A percentile compares a stretch with the other conserved stretches of the same genome.
Evolutionary conservation across 2,329 filamentous ascomycete species (phyloP).

Genomic region (Colletotrichum sidae): DNA sequence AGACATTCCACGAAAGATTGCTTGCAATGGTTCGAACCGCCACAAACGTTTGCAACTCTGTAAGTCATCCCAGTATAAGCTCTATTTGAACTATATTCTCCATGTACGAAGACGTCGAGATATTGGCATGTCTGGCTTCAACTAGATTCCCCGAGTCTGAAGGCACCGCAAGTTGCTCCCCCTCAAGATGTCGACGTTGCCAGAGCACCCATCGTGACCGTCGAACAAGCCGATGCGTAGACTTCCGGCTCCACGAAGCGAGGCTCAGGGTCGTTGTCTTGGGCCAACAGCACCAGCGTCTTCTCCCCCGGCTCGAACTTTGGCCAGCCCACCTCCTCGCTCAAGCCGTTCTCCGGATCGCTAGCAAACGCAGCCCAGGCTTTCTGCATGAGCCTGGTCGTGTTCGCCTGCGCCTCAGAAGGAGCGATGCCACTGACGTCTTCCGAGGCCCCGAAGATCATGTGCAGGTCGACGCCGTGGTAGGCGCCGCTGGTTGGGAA

Average conservation of each 20-base stretch:
- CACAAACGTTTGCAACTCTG: too few species aligned
- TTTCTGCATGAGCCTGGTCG: conserved; percentile 51
- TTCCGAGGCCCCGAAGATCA: conserved; percentile 56
- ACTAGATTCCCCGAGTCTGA: background rate
- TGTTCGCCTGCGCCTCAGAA: conserved; percentile 43
- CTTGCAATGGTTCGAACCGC: too few species aligned
- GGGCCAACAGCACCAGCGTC: conserved; percentile 44
- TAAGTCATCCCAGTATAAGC: too few species aligned
- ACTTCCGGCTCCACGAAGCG: conserved; percentile 41
- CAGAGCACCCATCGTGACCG: conserved; percentile 41
- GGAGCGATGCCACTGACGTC: conserved; percentile 52
- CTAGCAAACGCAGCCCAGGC: conserved; percentile 55
- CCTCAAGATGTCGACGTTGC: conserved; percentile 17
- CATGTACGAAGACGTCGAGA: too few species aligned
- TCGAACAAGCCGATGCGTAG: conserved; percentile 43
- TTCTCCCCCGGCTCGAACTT: conserved; percentile 42
- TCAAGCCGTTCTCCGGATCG: conserved; percentile 50
- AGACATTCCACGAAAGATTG: too few species aligned
- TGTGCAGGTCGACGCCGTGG: conserved; percentile 60
- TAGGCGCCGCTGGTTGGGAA: conserved; percentile 60
- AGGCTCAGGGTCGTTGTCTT: conserved; percentile 40
- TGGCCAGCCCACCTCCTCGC: conserved; percentile 50
- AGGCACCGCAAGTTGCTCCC: background rate
- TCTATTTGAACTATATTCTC: too few species aligned
- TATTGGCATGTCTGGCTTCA: background rate